Base-by-base conservation (phyloP, 345 rosid genomes). In the Boechera retrofracta region DNA sequence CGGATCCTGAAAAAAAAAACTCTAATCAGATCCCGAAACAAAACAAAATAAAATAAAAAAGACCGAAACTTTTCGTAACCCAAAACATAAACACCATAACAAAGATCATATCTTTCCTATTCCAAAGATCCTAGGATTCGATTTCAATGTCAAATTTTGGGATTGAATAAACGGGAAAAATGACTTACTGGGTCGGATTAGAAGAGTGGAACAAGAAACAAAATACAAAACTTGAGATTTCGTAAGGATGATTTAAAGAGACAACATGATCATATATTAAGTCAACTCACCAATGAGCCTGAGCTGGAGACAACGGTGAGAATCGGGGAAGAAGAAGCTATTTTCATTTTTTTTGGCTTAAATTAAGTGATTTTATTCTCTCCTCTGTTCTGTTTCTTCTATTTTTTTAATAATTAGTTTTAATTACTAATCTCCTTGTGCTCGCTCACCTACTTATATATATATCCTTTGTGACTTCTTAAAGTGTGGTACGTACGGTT, bases 291-390 rank as follows among this genome's bases (percentile, higher is more conserved):
- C 52, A 16, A 35, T 9, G 76, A 77, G 76, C 76, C 80, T 26
- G 80, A 70, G 80, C 53, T 63, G 65, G 75, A 71, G 71, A 77
- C 71, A 70, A 77, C 76, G 80, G 71, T 52, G 80, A 77, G 66
- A 45, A 77, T 48, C 66, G 66, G 71, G 48, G 80, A 62, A 53
- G 79, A 67, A 42, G 47, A 58, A 33, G 53, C 80, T 70, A 64
- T 44, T 54, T 70, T 64, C 80, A 77, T 77, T 53, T 54, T 54
- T 60, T 12, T 60, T 10, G 8, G 11, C 33, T 44, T 70, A 53
- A 61, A 45, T 70, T 62, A 33, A 54, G 13, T 2, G 18, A 4
- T 2, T 52, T 67, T 68, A 47, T 42, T 69, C 11, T 33, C 52
- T 51, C 76, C 29, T 55, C 75, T 24, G 45, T n/a, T n/a, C 48